Base-by-base conservation (phyloP, 148 eudicot species). In the Vaccinium corymbosum region DNA sequence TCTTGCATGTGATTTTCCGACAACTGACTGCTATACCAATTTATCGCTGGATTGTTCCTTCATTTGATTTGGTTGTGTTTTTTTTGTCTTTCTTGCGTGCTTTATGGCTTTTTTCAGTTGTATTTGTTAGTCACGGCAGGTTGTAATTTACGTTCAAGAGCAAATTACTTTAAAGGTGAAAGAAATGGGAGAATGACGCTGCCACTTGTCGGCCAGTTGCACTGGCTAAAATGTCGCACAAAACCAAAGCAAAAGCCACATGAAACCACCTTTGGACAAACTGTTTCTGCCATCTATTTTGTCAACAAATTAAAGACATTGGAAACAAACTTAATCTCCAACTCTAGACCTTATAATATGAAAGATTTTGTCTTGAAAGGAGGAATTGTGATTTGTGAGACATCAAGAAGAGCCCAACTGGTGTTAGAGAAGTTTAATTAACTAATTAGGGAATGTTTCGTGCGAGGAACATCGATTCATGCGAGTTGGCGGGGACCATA, bases 401-500 rank as follows among this genome's bases (percentile, higher is more conserved):
- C 17, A 68, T 66, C 72, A 66, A 66, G 27, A 6, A 27, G 16
- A 56, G 52, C 55, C 19, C 22, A 53, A 76, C 27, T 12, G 64
- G 32, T 82, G 57, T 74, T 75, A 48, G 38, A 2, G 11, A 46
- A 4, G 10, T 64, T 64, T 22, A 64, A 22, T 64, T 22, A 64
- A 22, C 32, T 22, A 68, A 27, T 68, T 68, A 13, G 16, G 73
- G 42, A 11, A 68, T 68, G 42, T 68, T 25, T 68, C 27, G 25
- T 42, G 73, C 2, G 0, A 25, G 38, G 6, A 56, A 22, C 29
- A 12, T 74, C 10, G 71, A 22, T 56, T 42, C 19, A 10, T 14
- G 76, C 61, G 57, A 52, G 80, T 71, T 83, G 81, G 85, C 79
- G 88, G 90, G 90, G 90, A 88, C 90, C 90, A 84, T 84, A 32